These are phyloP conservation scores for Ceratocystis variospora DNA, from an alignment of 2,329 filamentous ascomycete species.

Conservation along the genomic window DNA sequence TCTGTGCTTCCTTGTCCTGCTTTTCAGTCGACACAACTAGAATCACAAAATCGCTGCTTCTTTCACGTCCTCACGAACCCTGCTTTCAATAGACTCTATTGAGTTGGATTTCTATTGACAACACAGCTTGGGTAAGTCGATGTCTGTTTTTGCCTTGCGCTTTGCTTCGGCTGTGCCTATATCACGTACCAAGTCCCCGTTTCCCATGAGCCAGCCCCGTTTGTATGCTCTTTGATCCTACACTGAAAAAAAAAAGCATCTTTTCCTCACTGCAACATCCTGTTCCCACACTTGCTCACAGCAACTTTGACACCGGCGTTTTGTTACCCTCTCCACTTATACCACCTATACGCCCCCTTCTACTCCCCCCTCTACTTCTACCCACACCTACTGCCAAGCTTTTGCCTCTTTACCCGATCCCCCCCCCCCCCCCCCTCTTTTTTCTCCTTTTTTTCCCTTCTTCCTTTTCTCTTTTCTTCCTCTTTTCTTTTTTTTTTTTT, in stretches of 20 bases:
- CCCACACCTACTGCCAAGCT: background rate
- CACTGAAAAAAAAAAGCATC: background rate
- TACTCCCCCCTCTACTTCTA: background rate
- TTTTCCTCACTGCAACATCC: background rate
- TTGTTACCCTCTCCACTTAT: constrained; percentile 8
- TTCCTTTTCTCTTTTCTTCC: no score
- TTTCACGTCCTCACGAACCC: background rate
- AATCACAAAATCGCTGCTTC: background rate
- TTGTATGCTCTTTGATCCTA: constrained; percentile 3
- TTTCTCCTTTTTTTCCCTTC: no score
- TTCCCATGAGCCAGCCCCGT: background rate
- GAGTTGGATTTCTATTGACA: background rate
- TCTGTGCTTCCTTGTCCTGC: background rate
- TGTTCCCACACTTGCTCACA: background rate
- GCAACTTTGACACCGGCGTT: background rate
- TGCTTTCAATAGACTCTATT: background rate
- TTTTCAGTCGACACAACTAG: background rate
- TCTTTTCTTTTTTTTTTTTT: no score
- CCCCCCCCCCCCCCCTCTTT: background rate
- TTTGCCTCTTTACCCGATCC: background rate
- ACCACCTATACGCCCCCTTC: background rate
- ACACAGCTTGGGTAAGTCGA: background rate
- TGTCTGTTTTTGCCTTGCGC: background rate
- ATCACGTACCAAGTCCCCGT: background rate
- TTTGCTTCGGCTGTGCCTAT: background rate